A percentile compares a stretch with the other conserved stretches of the same genome.
Evolutionary conservation across 2,329 filamentous ascomycete species (phyloP).

Genomic region (Neofusicoccum parvum): DNA sequence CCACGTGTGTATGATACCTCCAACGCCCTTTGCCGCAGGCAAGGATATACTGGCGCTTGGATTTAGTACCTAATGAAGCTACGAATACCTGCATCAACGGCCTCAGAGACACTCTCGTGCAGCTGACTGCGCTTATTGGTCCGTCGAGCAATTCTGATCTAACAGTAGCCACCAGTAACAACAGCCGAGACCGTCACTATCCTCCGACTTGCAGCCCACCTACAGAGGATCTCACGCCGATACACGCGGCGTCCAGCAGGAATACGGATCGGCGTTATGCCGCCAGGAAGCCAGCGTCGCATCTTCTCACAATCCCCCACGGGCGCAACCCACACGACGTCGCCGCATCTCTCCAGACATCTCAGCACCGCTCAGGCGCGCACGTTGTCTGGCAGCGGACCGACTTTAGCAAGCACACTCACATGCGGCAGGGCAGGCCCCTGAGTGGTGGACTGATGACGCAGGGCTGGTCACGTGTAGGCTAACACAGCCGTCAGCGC

Average conservation of each 20-base stretch:
- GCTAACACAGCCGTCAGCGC: not conserved
- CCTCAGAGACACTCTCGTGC: slow-evolving; percentile 9
- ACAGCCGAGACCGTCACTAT: not conserved
- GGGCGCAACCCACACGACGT: not conserved
- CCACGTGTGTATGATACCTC: slow-evolving; percentile 19
- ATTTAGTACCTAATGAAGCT: slow-evolving; percentile 20
- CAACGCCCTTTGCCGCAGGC: slow-evolving; percentile 23
- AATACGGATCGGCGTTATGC: not conserved
- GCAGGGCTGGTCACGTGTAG: slow-evolving; percentile 4
- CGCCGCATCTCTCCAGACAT: not conserved
- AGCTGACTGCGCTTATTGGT: slow-evolving; percentile 12
- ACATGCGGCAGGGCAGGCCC: not conserved
- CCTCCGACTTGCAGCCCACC: not conserved
- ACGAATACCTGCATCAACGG: slow-evolving; percentile 17
- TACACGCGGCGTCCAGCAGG: not conserved
- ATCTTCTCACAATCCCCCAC: not conserved
- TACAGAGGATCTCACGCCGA: not conserved
- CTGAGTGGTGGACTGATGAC: slow-evolving; percentile 2
- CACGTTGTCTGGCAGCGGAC: slow-evolving; percentile 3
- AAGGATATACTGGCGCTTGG: slow-evolving; percentile 21
- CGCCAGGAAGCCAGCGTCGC: not conserved
- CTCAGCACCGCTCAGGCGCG: not conserved
- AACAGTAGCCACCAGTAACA: not conserved
- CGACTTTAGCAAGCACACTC: not conserved
- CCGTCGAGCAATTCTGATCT: not conserved